Base-by-base conservation (phyloP, 805 yeast genomes). In the Nakazawaea anatomiae region DNA sequence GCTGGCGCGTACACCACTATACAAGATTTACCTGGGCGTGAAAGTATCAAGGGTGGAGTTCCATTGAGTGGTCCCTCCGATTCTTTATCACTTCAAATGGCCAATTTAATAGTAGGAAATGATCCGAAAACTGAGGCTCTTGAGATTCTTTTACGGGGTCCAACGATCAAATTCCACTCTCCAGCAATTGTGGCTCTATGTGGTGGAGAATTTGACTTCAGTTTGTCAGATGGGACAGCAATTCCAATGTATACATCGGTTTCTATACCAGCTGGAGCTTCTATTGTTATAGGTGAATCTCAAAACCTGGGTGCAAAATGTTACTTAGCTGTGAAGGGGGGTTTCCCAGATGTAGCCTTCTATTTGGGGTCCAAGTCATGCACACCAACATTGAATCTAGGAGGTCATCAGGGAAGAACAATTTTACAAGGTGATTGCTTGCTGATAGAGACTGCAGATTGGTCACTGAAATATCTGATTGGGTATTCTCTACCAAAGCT, bases 1-100 rank as follows among this genome's bases (percentile, higher is more conserved):
- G 69, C 75, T 3, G 79, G 79, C 54, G 79, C 78, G 32, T 76
- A 76, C 62, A 76, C 82, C 36, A 75, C 80, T 1, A 75, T 76
- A 36, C 82, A 76, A 59, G 82, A 76, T 59, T 72, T 67, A 55
- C 71, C 70, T 1, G 72, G 70, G 25, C 55, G 62, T 44, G 50
- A 50, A 28, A 46, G 41, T n/a, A n/a, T 42, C 25, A 58, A 57
- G 42, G 63, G 61, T 42, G 67, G 67, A 47, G 58, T 63, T 39
- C 67, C 67, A 14, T 44, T 51, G 31, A 41, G 57, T 43, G 67
- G 67, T 25, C 67, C 67, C 4, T 55, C 56, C 32, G 67, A 63
- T 50, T 53, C 54, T 10, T 36, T 63, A n/a, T 54, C 62, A 11
- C 52, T 63, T 10, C 61, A 59, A 41, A 38, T 59, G 11, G 66